Percentiles rank a stretch among this genome's conserved stretches.
phyloP scores from a whole-genome alignment of 805 yeast genomes.

The Candida lessepsii region DNA sequence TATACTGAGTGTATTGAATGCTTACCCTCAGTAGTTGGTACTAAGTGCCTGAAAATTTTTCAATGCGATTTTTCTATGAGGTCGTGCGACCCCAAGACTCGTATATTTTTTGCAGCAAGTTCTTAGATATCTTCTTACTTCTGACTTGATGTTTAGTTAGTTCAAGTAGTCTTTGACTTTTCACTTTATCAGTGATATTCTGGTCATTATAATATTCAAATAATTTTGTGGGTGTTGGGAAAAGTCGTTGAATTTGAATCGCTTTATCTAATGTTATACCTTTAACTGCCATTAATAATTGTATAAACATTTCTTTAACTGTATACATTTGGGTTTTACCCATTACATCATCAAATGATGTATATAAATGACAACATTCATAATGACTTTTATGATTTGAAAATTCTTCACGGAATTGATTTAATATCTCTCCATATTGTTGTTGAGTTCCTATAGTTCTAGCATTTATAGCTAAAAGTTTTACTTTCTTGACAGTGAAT shows the following conservation, averaged over 20 bases:
- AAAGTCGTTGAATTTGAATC: conserved; percentile 63
- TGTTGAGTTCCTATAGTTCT: conserved; percentile 47
- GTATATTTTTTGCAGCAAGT: conserved; percentile 50
- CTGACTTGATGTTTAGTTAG: conserved; percentile 41
- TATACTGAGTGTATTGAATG: too few relatives aligned
- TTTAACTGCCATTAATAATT: conserved; percentile 72
- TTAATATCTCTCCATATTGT: conserved; percentile 45
- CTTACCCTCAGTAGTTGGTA: too few relatives aligned
- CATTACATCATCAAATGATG: conserved; percentile 60
- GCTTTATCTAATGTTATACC: conserved; percentile 91
- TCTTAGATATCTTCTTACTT: conserved; percentile 51
- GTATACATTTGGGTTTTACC: conserved; percentile 71
- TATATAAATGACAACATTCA: conserved; percentile 36
- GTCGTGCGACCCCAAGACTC: conserved; percentile 52
- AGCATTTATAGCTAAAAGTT: conserved; percentile 54
- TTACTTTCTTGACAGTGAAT: conserved; percentile 24
- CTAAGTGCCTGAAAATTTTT: conserved; percentile 8
- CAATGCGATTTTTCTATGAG: conserved; percentile 1
- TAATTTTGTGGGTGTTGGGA: conserved; percentile 67
- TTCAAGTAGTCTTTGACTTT: conserved; percentile 23
- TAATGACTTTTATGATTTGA: conserved; percentile 23
- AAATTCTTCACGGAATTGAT: conserved; percentile 45
- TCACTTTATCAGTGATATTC: conserved; percentile 22
- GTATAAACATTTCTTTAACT: conserved; percentile 69
- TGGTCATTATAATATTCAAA: conserved; percentile 43